Evolutionary conservation across 2,329 filamentous ascomycete genomes (phyloP).

Genomic region (Pseudocercospora ulei): DNA sequence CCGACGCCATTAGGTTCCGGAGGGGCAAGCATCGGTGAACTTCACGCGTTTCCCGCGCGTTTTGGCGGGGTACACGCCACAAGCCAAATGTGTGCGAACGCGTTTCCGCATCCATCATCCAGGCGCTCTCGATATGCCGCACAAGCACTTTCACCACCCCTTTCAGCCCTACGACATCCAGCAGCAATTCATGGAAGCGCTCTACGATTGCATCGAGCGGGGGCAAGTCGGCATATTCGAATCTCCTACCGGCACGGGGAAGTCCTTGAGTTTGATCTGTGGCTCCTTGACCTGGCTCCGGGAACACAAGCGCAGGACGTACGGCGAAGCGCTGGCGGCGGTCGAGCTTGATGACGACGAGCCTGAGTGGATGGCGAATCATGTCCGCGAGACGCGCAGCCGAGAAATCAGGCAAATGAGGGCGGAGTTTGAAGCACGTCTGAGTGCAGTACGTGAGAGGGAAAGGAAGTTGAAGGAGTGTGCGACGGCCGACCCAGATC

Average conservation of each 20-base stretch:
- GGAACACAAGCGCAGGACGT: constrained; percentile 56
- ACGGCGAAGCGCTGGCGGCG: constrained; percentile 48
- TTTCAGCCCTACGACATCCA: constrained; percentile 83
- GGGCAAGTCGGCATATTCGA: constrained; percentile 82
- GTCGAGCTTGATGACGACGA: constrained; percentile 53
- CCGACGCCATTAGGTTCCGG: constrained; percentile 36
- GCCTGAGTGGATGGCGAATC: constrained; percentile 74
- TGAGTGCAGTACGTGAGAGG: constrained; percentile 53
- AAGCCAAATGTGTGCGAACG: too few species aligned
- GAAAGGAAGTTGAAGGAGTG: constrained; percentile 52
- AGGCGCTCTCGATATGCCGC: constrained; percentile 22
- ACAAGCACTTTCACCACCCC: constrained; percentile 68
- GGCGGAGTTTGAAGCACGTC: constrained; percentile 62
- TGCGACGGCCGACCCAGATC: constrained; percentile 38
- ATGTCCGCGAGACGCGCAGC: constrained; percentile 59
- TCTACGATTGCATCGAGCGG: constrained; percentile 68
- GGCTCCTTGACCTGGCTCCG: constrained; percentile 85
- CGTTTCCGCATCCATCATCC: too few species aligned
- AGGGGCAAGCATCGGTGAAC: constrained; percentile 40
- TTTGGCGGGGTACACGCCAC: constrained; percentile 3
- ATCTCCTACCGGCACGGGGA: constrained; percentile 79
- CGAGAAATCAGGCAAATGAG: constrained; percentile 57
- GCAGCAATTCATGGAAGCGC: constrained; percentile 71
- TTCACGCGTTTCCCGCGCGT: constrained; percentile 24
- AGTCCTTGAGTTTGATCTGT: constrained; percentile 86